phyloP scores from a whole-genome alignment of 1,284 basidiomycete genomes.

The Polyporus tsugae region DNA sequence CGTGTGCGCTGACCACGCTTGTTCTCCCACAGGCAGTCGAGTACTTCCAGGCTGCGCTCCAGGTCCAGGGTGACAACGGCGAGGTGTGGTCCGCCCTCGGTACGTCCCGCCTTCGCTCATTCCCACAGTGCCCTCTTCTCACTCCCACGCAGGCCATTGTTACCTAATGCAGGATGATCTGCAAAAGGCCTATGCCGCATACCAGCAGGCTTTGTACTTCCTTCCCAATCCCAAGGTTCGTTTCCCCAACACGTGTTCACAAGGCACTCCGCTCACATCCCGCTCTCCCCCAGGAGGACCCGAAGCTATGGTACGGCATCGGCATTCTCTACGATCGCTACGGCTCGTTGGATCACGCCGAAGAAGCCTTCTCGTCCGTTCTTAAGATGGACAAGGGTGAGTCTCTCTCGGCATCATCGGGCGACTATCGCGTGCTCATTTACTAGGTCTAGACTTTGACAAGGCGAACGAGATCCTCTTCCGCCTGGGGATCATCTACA shows the following conservation, averaged over 20 bases:
- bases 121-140: constrained; percentile 31
- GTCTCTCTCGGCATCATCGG: constrained; percentile 18
- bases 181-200: constrained; percentile 98
- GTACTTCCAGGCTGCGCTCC: constrained; percentile 91
- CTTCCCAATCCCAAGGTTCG: constrained; percentile 92
- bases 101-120: constrained; percentile 46
- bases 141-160: constrained; percentile 78
- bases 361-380: constrained; percentile 97
- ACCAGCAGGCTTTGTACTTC: constrained; percentile 97
- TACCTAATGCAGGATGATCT: constrained; percentile 99
- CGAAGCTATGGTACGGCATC: constrained; percentile 99
- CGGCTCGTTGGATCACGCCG: constrained; percentile 97
- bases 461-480: constrained; percentile 99
- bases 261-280: constrained; percentile 34
- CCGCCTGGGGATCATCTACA: constrained; percentile 98
- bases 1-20: constrained; percentile 27
- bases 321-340: constrained; percentile 99
- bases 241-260: constrained; percentile 20
- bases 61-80: constrained; percentile 90
- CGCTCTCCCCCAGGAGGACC: constrained; percentile 74
- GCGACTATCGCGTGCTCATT: constrained; percentile 19
- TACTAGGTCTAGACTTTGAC: constrained; percentile 81
- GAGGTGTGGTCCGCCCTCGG: constrained; percentile 95
- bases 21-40: constrained; percentile 81
- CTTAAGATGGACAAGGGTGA: constrained; percentile 95